Evolutionary conservation across 2,329 filamentous ascomycete species (phyloP), one percentile per base, ranked within the genome.

Genomic region (Monosporascus sp.): DNA sequence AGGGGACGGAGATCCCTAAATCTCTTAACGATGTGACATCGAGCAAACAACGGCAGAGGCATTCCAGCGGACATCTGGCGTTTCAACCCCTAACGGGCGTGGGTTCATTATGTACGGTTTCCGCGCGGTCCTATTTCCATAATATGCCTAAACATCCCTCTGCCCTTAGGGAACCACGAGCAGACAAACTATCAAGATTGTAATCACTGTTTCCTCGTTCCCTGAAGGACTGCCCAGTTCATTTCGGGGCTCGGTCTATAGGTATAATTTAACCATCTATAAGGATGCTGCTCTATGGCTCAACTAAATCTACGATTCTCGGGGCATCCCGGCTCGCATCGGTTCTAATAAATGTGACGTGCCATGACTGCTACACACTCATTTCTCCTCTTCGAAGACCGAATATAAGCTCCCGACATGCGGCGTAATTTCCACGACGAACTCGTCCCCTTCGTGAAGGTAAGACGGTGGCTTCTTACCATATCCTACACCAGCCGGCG

Each of bases 321-420:
- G 14, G n/a, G n/a, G 22, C 2, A n/a, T 14, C 8, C 17, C 3
- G 5, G 16, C 43, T 17, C 24, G 43, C 43, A 26, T 46, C 24
- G 14, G 2, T 7, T 46, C n/a, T 27, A 46, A 11, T n/a, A 14
- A 11, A 46, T 46, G 22, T 8, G 24, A 22, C 2, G 8, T 31
- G 11, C 20, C 17, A 16, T 14, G 8, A 26, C 17, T 5, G 8
- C 50, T 20, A 51, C 17, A 35, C 47, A 31, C 51, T 56, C 60
- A 71, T 59, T 68, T 65, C 61, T 73, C 70, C 46, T 67, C 64
- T 60, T 69, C 61, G 55, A 73, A 66, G 5, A 69, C 65, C 49
- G 70, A 76, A 47, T 69, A 59, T 46, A 77, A 57, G 3, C 71
- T 77, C 5, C 74, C 74, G n/a, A 76, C 71, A 55, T 74, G 67